Evolutionary conservation across 257 asterid species (phyloP), one percentile per base, ranked within the genome.

Genomic region (Fraxinus anomala): DNA sequence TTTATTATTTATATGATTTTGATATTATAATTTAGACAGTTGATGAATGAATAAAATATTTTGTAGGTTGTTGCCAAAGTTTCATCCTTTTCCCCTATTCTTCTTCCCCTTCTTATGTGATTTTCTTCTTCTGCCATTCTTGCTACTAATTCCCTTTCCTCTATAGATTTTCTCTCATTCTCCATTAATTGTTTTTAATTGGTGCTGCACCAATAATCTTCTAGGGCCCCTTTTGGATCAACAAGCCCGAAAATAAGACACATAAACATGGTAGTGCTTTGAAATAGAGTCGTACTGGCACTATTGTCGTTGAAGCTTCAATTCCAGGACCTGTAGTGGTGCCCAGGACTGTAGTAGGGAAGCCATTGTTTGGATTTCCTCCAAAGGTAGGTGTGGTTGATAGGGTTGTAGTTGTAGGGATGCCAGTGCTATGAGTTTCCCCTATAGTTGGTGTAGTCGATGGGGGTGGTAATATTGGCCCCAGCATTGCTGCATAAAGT

Each of bases 401-500:
- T 51, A 24, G 63, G 63, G 9, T 51, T 11, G 65, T 56, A 21
- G 66, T 59, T 59, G 5, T 59, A n/a, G 68, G 68, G 14, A 82
- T 81, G 31, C 80, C 80, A 0, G 70, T n/a, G 68, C n/a, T 30
- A 23, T 82, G 68, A 33, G 72, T 76, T 80, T 80, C 80, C 77
- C 83, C 82, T 30, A 76, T 17, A 19, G 70, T 16, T 3, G 90
- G 76, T 61, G 68, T 61, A 14, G 26, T 23, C 26, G 68, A 21
- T 61, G 33, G 68, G 2, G 2, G 31, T 24, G 16, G 31, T 24
- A n/a, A 30, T 61, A 21, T 13, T 61, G 1, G 68, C 72, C 12
- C 89, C 89, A 31, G 80, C 82, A 74, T 47, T 80, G 77, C 82
- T 80, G 59, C 86, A 76, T 31, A 31, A 31, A 31, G 33, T 61